Evolutionary conservation across 2,329 filamentous ascomycete species (phyloP), one percentile per base, ranked within the genome.

Genomic region (Phialophora chinensis): DNA sequence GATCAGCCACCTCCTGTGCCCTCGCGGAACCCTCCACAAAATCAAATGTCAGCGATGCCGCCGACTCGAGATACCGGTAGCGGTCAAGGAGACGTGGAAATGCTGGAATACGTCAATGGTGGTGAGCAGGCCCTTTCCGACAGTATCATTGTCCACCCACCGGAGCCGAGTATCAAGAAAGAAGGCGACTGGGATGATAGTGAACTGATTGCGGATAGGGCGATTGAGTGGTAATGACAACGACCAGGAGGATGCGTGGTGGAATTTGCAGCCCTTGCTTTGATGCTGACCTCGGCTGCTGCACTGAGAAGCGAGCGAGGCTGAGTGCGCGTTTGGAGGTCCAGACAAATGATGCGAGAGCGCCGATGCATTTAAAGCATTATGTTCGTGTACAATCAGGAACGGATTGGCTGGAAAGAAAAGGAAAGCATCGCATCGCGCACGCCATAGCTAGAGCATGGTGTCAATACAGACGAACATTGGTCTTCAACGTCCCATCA

Each of bases 61-160:
- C 65, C 69, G 20, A 14, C 27, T n/a, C 31, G 35, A 47, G 35
- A 23, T 29, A n/a, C 17, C 38, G 44, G 29, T 20, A 29, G 35
- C 42, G 38, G 33, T 35, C 49, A 62, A 31, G 63, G 57, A 23
- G 69, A 68, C 52, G 62, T 69, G 27, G 62, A 67, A 50, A 71
- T 71, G 69, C 23, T 67, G 60, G 66, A 69, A 53, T 66, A 68
- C 58, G 66, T 67, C 65, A 65, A 71, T 44, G 69, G 65, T 47
- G 69, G 68, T 68, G 68, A 67, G 69, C 66, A 67, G 63, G 60
- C 66, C 68, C 61, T 55, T 20, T 29, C 53, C 29, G 29, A 55
- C 44, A 38, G 50, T 42, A 55, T 66, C 23, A 42, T 49, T 27
- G 38, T 60, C 8, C 63, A 64, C 20, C 60, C 53, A 29, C 35